Evolutionary conservation across 371 early-diverging fungal species (phyloP).

Genomic region (Mortierella sp.): DNA sequence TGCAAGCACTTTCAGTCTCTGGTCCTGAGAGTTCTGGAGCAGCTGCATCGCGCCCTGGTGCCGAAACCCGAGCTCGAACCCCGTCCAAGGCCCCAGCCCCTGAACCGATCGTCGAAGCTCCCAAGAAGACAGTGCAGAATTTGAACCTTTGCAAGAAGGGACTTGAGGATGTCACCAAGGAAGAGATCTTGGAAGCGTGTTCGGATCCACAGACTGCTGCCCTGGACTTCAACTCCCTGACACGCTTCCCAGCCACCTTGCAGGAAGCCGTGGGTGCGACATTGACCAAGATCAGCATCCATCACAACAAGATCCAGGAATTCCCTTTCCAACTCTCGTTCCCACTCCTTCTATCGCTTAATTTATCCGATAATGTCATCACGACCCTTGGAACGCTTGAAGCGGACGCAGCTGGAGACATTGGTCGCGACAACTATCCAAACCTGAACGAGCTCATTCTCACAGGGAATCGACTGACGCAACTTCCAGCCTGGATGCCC

Average conservation of each 20-base stretch:
- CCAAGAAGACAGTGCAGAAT: constrained; percentile 25
- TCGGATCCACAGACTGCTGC: constrained; percentile 22
- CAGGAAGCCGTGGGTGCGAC: constrained; percentile 29
- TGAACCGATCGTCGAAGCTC: background rate
- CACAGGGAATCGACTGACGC: constrained; percentile 57
- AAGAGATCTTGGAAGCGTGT: constrained; percentile 37
- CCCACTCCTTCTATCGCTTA: constrained; percentile 57
- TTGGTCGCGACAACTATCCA: constrained; percentile 56
- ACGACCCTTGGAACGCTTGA: constrained; percentile 30
- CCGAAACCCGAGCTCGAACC: no score
- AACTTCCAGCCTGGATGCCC: constrained; percentile 58
- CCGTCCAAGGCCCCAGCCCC: constrained; percentile 8
- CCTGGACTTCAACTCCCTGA: constrained; percentile 59
- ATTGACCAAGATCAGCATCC: constrained; percentile 60
- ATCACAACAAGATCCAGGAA: constrained; percentile 61
- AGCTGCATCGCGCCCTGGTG: constrained; percentile 3
- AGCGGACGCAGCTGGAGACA: constrained; percentile 5
- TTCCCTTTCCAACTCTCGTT: constrained; percentile 59
- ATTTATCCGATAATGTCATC: constrained; percentile 66
- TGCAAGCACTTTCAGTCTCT: constrained; percentile 29
- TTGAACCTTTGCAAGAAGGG: constrained; percentile 58
- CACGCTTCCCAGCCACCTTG: constrained; percentile 54
- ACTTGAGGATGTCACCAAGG: constrained; percentile 50
- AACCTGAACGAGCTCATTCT: constrained; percentile 58
- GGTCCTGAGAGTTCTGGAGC: no score